These are phyloP conservation scores for Haematococcus lacustris DNA, from an alignment of 139 green algal species.

Conservation along the genomic window DNA sequence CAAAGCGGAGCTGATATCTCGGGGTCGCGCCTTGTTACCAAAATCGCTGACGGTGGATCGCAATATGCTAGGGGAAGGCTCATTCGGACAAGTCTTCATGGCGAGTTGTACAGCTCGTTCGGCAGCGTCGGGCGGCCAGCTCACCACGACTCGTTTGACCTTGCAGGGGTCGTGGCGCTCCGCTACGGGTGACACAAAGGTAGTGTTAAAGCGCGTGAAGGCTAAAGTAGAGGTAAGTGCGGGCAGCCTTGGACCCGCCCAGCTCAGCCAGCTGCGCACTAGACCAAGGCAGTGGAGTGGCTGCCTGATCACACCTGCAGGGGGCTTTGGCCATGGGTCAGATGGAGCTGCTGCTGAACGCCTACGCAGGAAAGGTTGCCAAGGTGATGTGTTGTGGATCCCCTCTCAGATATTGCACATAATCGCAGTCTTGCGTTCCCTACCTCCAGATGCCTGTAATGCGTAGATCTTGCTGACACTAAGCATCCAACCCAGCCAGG, in stretches of 20 bases:
- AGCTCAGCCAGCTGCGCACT: neutral
- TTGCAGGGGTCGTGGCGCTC: neutral
- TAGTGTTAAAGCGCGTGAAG: slow-evolving; percentile 74
- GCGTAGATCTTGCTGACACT: too few species aligned
- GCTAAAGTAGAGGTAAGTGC: slow-evolving; percentile 46
- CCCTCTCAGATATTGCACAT: too few species aligned
- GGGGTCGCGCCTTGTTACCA: neutral
- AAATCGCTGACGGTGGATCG: neutral
- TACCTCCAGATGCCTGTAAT: too few species aligned
- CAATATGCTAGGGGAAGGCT: neutral
- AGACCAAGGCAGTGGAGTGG: neutral
- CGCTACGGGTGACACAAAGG: slow-evolving; percentile 9
- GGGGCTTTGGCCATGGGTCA: slow-evolving; percentile 65
- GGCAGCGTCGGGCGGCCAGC: neutral
- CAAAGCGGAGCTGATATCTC: neutral
- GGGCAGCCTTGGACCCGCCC: neutral
- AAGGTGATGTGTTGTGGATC: too few species aligned
- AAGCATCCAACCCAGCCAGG: too few species aligned
- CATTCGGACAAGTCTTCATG: neutral
- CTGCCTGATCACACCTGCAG: slow-evolving; percentile 6
- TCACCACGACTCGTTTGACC: neutral
- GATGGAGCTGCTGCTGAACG: slow-evolving; percentile 81
- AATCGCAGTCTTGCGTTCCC: too few species aligned
- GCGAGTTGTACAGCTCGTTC: neutral
- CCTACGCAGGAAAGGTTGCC: slow-evolving; percentile 57